A percentile compares a stretch with the other conserved stretches of the same genome.
Conservation (phyloP, 306 rosid species). For the Cucurbita ficifolia region DNA sequence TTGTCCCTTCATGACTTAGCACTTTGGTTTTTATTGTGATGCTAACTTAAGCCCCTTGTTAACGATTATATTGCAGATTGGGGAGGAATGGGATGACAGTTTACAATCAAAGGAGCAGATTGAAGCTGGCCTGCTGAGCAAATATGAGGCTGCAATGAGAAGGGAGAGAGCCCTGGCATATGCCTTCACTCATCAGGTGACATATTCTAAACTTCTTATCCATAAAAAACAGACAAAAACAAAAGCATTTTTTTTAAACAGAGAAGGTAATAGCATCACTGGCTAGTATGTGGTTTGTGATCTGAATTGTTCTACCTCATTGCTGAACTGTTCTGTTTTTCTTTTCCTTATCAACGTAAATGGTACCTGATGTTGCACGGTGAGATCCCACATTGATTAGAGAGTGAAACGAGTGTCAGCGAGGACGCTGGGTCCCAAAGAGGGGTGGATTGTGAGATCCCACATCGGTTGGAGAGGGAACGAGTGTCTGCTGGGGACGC, state of each 20-base stretch:
- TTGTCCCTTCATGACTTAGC: background rate
- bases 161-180: slow-evolving; percentile 96
- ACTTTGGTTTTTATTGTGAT: background rate
- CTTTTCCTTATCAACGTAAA: background rate
- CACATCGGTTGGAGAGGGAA: too few species aligned
- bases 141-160: slow-evolving; percentile 82
- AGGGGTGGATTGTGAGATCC: too few species aligned
- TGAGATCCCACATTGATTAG: too few species aligned
- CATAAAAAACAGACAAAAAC: background rate
- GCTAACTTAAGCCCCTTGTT: background rate
- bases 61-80: slow-evolving; percentile 37
- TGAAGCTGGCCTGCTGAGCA: slow-evolving; percentile 69
- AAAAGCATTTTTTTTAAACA: background rate
- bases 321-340: background rate
- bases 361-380: background rate
- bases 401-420: too few species aligned
- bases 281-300: background rate
- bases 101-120: slow-evolving; percentile 87
- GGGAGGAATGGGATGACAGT: slow-evolving; percentile 98
- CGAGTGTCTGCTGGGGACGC: too few species aligned
- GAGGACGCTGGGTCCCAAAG: too few species aligned
- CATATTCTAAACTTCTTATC: background rate
- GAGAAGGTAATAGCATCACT: background rate
- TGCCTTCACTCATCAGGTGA: slow-evolving; percentile 96
- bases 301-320: background rate